Evolutionary conservation across 1,284 basidiomycete species (phyloP).

Genomic region (Meira miltonrushii): DNA sequence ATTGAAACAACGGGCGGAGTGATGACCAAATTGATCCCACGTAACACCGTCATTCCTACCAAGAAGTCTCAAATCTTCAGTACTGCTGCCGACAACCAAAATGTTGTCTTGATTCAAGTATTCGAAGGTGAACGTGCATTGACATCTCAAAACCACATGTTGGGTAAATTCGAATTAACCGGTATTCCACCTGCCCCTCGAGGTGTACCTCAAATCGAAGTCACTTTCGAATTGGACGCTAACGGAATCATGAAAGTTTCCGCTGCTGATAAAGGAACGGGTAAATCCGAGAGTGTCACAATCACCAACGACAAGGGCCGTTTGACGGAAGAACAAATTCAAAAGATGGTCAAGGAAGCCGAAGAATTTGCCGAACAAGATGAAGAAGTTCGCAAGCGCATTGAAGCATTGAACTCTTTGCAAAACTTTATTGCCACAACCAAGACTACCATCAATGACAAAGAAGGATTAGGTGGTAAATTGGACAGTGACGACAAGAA

Average conservation of each 20-base stretch:
- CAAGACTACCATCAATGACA: constrained; percentile 47
- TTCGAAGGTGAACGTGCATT: constrained; percentile 90
- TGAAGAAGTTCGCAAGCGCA: constrained; percentile 47
- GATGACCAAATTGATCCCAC: constrained; percentile 91
- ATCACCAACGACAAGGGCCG: constrained; percentile 52
- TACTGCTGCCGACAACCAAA: constrained; percentile 56
- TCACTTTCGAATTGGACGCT: constrained; percentile 52
- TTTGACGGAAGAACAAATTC: constrained; percentile 47
- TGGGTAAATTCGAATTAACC: constrained; percentile 92
- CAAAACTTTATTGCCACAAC: constrained; percentile 52
- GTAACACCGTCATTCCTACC: constrained; percentile 96
- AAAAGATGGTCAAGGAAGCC: constrained; percentile 51
- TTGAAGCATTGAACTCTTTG: constrained; percentile 49
- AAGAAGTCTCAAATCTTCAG: constrained; percentile 98
- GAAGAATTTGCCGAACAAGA: constrained; percentile 52
- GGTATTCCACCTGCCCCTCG: constrained; percentile 89
- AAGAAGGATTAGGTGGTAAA: constrained; percentile 52
- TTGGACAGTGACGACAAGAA: constrained; percentile 52
- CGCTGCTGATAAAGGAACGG: constrained; percentile 51
- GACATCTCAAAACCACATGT: constrained; percentile 95
- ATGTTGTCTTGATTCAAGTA: constrained; percentile 64
- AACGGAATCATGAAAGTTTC: constrained; percentile 53
- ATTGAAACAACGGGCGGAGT: constrained; percentile 98
- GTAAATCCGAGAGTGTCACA: constrained; percentile 49
- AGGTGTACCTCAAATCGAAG: constrained; percentile 62